A percentile compares a stretch with the other conserved stretches of the same genome.
Evolutionary conservation across 202 grass and related monocot species (phyloP).

Genomic region (Panicum virgatum): DNA sequence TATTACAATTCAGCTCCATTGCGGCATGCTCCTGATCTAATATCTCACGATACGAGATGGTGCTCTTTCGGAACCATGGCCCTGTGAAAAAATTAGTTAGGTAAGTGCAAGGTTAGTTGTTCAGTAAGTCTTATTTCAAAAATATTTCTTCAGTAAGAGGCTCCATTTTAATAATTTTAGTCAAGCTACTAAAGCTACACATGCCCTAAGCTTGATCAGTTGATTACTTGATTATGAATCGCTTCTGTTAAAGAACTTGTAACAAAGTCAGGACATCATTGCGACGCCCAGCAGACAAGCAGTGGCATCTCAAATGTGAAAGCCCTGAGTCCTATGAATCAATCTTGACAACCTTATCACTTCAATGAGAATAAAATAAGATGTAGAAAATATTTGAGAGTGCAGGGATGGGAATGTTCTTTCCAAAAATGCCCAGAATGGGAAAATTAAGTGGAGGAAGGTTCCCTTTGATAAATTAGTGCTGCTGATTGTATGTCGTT

Average conservation of each 20-base stretch:
- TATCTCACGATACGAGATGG: conserved; percentile 74
- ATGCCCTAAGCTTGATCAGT: not conserved
- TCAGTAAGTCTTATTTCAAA: conserved; percentile 11
- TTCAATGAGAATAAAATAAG: not conserved
- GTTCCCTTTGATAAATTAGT: not conserved
- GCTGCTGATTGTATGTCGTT: not conserved
- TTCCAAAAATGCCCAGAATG: not conserved
- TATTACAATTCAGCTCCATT: conserved; percentile 77
- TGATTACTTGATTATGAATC: not conserved
- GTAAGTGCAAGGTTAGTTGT: conserved; percentile 27
- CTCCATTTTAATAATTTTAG: conserved; percentile 26
- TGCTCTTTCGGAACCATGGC: conserved; percentile 82
- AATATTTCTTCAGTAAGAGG: conserved; percentile 4
- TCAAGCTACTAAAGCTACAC: conserved; percentile 10
- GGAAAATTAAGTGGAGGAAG: not conserved
- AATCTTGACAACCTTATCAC: not conserved
- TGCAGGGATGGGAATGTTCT: not conserved
- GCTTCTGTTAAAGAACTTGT: not conserved
- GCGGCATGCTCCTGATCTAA: conserved; percentile 60
- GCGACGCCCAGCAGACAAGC: not conserved
- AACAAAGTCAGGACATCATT: not conserved
- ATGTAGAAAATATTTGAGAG: not conserved
- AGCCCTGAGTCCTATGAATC: not conserved
- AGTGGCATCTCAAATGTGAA: not conserved
- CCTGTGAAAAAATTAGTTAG: conserved; percentile 53